Evolutionary conservation across 345 rosid genomes (phyloP).

Genomic region (Pelargonium nanum): DNA sequence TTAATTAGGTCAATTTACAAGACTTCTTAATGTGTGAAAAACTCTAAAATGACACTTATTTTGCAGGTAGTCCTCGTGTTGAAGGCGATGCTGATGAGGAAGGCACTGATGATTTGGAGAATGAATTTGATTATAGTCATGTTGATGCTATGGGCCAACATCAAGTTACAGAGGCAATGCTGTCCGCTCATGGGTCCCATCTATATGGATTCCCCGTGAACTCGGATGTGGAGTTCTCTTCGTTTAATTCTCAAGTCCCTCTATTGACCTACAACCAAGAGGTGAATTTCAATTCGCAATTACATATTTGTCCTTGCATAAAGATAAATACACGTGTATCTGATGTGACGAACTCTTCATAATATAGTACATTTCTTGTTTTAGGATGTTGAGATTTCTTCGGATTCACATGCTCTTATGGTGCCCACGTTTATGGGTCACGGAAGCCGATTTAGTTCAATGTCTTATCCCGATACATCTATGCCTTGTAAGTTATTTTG

Average conservation of each 20-base stretch:
- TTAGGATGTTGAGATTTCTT: conserved; percentile 72
- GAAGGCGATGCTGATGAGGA: conserved; percentile 98
- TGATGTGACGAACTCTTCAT: neutral
- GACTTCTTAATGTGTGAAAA: neutral
- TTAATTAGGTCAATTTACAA: neutral
- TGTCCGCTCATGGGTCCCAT: conserved; percentile 39
- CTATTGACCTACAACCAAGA: conserved; percentile 86
- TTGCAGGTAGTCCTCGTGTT: conserved; percentile 84
- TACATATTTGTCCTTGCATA: neutral
- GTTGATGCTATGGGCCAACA: conserved; percentile 48
- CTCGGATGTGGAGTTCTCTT: conserved; percentile 63
- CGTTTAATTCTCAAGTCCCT: conserved; percentile 59
- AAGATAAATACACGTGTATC: neutral
- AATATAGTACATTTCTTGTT: conserved; percentile 11
- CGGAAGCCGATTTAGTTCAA: conserved; percentile 66
- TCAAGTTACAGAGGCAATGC: conserved; percentile 48
- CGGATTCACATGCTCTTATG: conserved; percentile 85
- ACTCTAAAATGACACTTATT: too few relatives aligned
- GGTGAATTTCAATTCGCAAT: too few relatives aligned
- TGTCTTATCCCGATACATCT: conserved; percentile 56
- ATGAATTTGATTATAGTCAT: conserved; percentile 64
- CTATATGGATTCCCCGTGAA: conserved; percentile 23
- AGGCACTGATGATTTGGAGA: conserved; percentile 80
- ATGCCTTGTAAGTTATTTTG: conserved; percentile 47
- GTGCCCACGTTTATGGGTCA: conserved; percentile 63